Base-by-base conservation (phyloP, 257 asterid species). In the Orobanche coerulescens region DNA sequence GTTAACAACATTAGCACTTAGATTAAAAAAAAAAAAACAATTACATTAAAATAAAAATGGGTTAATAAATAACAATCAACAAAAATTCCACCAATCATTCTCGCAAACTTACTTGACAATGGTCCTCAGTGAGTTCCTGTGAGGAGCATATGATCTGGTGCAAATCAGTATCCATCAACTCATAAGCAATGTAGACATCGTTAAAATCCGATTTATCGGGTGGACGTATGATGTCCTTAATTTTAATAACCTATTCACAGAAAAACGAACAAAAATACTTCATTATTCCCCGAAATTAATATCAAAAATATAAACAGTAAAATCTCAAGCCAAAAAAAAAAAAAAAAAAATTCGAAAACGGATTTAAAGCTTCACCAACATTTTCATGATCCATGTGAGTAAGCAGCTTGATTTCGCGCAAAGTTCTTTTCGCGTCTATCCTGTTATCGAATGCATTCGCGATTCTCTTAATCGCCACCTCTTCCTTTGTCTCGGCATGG, bases 301-400 rank as follows among this genome's bases (percentile, higher is more conserved):
- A 43, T 55, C 39, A 48, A 16, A 61, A 50, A 22, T 20, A 25
- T 30, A 11, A 39, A 31, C 30, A 34, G 52, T 51, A 43, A 18
- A 43, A 18, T n/a, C 51, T 58, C 31, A 56, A 39, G 25, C 58
- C 20, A 10, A 33, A 22, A 18, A 16, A 19, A 55, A 48, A 18
- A 39, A 11, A 49, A 13, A 34, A 31, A 4, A 4, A 11, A 51
- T 24, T 12, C 6, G 1, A 36, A 42, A 42, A 42, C 62, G 20
- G 59, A 58, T 57, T 13, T 57, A 57, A 11, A 28, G 51, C 71
- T 65, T 46, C 33, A 26, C 88, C 43, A 19, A 90, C 97, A 71
- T 90, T 84, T 54, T 83, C 97, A 63, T 90, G 96, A 72, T 84
- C 96, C 96, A 90, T 87, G 67, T 90, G 97, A 11, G 88, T 79